Percentiles rank a stretch among this genome's conserved stretches.
These are phyloP conservation scores for Chalaropsis thielavioides DNA, from an alignment of 2,329 filamentous ascomycete genomes.

Conservation along the genomic window DNA sequence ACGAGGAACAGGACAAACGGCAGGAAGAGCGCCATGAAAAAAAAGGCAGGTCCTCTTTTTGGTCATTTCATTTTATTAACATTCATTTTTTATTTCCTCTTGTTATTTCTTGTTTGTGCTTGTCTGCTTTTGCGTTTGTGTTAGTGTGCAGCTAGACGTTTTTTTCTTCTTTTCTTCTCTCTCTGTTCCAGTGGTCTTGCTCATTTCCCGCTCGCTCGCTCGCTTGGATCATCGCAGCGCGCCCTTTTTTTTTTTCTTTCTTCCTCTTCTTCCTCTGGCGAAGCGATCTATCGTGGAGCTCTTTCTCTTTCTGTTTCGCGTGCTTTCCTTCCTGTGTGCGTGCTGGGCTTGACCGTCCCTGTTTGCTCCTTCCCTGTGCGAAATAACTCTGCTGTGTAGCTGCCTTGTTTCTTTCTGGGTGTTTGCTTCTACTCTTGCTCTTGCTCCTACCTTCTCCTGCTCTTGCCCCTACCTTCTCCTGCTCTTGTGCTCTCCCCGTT, in stretches of 20 bases:
- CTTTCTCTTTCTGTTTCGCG: too few species aligned
- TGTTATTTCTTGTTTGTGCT: not conserved
- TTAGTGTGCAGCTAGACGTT: too few species aligned
- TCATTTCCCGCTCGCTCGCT: constrained; percentile 6
- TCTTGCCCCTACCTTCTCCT: too few species aligned
- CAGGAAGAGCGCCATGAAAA: not conserved
- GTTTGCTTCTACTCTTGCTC: not conserved
- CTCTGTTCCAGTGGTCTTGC: not conserved
- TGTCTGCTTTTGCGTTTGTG: not conserved
- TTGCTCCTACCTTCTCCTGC: not conserved
- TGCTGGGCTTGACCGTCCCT: too few species aligned
- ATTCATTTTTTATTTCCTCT: not conserved
- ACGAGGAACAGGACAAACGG: not conserved
- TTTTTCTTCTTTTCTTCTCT: not conserved
- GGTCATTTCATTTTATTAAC: not conserved
- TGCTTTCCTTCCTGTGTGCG: too few species aligned
- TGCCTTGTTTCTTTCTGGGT: not conserved
- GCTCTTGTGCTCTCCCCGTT: not conserved
- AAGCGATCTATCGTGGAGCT: too few species aligned
- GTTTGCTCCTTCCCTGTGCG: too few species aligned
- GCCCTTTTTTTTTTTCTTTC: too few species aligned
- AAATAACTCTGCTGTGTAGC: too few species aligned
- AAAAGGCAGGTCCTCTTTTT: too few species aligned
- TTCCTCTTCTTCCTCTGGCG: too few species aligned
- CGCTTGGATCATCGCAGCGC: not conserved